Percentiles rank a stretch among this genome's conserved stretches.
These are phyloP conservation scores for Arthonia radiata DNA, from an alignment of 495 filamentous ascomycete genomes.

Conservation along the genomic window DNA sequence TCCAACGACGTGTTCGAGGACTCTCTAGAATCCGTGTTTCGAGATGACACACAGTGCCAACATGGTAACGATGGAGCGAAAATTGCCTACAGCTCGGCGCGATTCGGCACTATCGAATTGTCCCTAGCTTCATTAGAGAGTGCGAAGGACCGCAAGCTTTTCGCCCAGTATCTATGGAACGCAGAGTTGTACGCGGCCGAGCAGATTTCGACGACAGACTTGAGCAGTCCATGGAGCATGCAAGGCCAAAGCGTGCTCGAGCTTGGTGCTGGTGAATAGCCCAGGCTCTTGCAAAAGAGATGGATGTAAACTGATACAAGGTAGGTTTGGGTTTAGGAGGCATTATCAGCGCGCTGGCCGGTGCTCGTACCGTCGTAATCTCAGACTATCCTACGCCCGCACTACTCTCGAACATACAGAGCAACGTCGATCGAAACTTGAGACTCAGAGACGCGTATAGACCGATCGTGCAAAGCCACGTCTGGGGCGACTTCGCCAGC, in stretches of 20 bases:
- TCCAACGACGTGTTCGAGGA: slow-evolving; percentile 42
- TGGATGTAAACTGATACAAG: slow-evolving; percentile 1
- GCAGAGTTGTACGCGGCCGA: slow-evolving; percentile 48
- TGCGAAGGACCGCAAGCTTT: slow-evolving; percentile 35
- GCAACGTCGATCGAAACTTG: slow-evolving; percentile 33
- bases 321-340: slow-evolving; percentile 52
- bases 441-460: slow-evolving; percentile 9
- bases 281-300: slow-evolving; percentile 1
- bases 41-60: slow-evolving; percentile 45
- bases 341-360: slow-evolving; percentile 37
- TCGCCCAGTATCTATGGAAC: slow-evolving; percentile 76
- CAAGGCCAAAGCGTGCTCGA: slow-evolving; percentile 28
- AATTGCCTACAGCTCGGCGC: slow-evolving; percentile 38
- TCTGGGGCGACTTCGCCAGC: slow-evolving; percentile 42
- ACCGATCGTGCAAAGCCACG: slow-evolving; percentile 45
- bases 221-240: slow-evolving; percentile 21
- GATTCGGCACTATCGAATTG: slow-evolving; percentile 26
- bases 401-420: slow-evolving; percentile 31
- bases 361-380: slow-evolving; percentile 21
- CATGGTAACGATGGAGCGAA: slow-evolving; percentile 46
- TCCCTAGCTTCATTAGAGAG: slow-evolving; percentile 27
- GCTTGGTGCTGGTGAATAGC: slow-evolving; percentile 34
- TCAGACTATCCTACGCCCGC: slow-evolving; percentile 51
- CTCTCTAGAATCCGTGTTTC: slow-evolving; percentile 46
- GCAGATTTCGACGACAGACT: slow-evolving; percentile 23